Percentiles rank a stretch among this genome's conserved stretches.
Evolutionary conservation across 83 land plant genomes (phyloP).

Genomic region (Picea mariana): DNA sequence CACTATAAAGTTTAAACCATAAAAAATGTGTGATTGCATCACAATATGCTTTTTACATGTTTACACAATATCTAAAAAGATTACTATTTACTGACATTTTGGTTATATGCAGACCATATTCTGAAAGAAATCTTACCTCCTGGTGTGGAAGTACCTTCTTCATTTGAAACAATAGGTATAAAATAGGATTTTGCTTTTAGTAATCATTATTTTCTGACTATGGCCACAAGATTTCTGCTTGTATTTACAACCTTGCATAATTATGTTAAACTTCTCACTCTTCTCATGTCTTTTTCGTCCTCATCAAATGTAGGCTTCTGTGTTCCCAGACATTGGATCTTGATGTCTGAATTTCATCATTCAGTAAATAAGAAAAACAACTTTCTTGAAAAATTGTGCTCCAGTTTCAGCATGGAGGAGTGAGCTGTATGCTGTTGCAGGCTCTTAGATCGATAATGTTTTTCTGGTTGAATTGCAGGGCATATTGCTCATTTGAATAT

Average conservation of each 20-base stretch:
- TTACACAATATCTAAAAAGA: background rate
- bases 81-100: background rate
- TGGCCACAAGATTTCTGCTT: background rate
- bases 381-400: background rate
- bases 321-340: background rate
- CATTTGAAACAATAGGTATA: constrained; percentile 95
- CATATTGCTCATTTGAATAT: constrained; percentile 97
- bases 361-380: background rate
- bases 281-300: constrained; percentile 8
- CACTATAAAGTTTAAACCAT: too few species aligned
- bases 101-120: constrained; percentile 67
- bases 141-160: constrained; percentile 85
- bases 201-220: constrained; percentile 14
- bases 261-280: background rate
- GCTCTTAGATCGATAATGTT: background rate
- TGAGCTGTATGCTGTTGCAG: background rate
- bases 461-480: constrained; percentile 51
- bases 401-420: background rate
- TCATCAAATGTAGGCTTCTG: background rate
- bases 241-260: background rate
- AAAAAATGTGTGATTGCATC: background rate
- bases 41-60: background rate
- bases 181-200: constrained; percentile 14
- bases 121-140: constrained; percentile 86
- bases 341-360: background rate